Evolutionary conservation across 202 grass and related monocot species (phyloP), one percentile per base, ranked within the genome.

Genomic region (Dendrocalamus latiflorus): DNA sequence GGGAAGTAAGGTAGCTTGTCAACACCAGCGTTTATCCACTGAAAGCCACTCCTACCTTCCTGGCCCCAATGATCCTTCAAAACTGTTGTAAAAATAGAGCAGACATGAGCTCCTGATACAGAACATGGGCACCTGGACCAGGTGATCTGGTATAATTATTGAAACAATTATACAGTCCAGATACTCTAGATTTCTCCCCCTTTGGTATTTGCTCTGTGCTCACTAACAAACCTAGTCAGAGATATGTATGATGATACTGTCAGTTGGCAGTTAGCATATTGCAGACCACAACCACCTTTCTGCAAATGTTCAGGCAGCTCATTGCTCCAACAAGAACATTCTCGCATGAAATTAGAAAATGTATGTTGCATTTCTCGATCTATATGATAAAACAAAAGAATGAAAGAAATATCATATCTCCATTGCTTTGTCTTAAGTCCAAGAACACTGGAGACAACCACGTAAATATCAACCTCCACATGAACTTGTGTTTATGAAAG

Each of bases 1-100:
- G 34, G 17, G 13, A 24, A 51, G 78, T 60, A 62, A 41, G 63
- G 54, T 87, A 65, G 71, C 71, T 13, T 68, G 72, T 87, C 84
- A 81, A 47, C 37, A 86, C 68, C 77, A 74, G 37, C 26, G 38
- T 50, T 26, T 68, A 49, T 67, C 18, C 25, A 11, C 21, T 68
- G 58, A 74, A 73, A 79, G 57, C 17, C 4, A 30, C 7, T 64
- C 25, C 47, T 33, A 59, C 22, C 44, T 59, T 18, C 15, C 15
- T 61, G n/a, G 58, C 17, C 45, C 25, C 76, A 66, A 58, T 25
- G 33, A 50, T 24, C 25, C 15, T 64, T 37, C 25, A n/a, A 80
- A 72, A 57, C n/a, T 86, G 20, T 30, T 74, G 44, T 30, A 21
- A 80, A 57, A 20, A 80, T 20, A 41, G 13, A 57, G 20, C 66